Evolutionary conservation across 495 filamentous ascomycete species (phyloP), one percentile per base, ranked within the genome.

Genomic region (Podospora tetraspora): DNA sequence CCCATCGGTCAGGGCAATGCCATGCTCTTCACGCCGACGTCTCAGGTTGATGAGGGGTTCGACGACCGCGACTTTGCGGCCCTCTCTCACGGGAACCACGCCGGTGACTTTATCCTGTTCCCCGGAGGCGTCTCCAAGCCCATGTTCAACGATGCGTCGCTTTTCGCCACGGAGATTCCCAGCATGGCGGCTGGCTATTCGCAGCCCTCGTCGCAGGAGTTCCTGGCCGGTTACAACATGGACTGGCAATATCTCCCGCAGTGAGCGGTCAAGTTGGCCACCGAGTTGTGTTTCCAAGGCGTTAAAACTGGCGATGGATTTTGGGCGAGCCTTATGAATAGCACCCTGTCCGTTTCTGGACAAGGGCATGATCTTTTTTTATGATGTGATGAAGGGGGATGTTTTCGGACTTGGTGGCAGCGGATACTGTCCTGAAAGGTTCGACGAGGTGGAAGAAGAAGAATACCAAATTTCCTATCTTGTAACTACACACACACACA

Each of bases 1-100:
- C 86, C 87, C 37, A 78, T 81, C 59, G 88, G 84, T 1, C 89
- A 90, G 70, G 87, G 83, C 22, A 87, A 88, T 61, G 73, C 84
- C 12, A 87, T 89, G 83, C 82, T 91, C 59, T 89, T 84, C 74
- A 88, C 88, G 0, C 88, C 88, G 3, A 81, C 80, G 6, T 87
- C 85, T 0, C 76, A 82, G 67, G 74, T 69, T 16, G 77, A 84
- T 61, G 83, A 85, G 59, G 81, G 81, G 11, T 83, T 82, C 62
- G 85, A 85, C 63, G 84, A 86, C 37, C 64, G 71, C 19, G 75
- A 72, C 59, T 74, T 68, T 60, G 65, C 71, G n/a, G 64, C 62
- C 63, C 71, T 78, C 60, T 43, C 67, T 32, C 71, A 71, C 43
- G 66, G 66, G 0, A 63, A 61, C 22, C 70, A 65, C 32, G 70